phyloP scores from a whole-genome alignment of 2,329 filamentous ascomycete genomes.

The Sphaerulina musiva region DNA sequence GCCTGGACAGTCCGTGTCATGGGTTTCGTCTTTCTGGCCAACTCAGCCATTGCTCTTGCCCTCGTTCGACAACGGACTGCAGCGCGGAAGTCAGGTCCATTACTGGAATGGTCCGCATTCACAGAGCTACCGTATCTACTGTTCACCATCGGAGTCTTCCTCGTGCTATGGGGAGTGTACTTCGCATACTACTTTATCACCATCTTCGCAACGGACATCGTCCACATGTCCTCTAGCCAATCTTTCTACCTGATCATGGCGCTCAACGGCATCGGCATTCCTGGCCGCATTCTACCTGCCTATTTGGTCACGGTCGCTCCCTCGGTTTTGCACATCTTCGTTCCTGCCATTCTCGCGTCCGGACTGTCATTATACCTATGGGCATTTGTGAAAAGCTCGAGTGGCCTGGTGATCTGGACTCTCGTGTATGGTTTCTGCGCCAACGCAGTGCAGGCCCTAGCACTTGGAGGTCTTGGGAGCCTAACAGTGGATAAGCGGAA shows the following conservation, averaged over 20 bases:
- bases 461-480: background rate
- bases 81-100: slow-evolving; percentile 29
- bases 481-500: background rate
- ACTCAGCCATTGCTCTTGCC: slow-evolving; percentile 35
- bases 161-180: slow-evolving; percentile 33
- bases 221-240: background rate
- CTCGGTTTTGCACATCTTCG: slow-evolving; percentile 39
- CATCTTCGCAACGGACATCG: slow-evolving; percentile 38
- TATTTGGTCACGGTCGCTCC: slow-evolving; percentile 38
- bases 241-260: slow-evolving; percentile 49
- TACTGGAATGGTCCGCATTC: slow-evolving; percentile 26
- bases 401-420: slow-evolving; percentile 35
- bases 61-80: slow-evolving; percentile 32
- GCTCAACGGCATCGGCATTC: slow-evolving; percentile 51
- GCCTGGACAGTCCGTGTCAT: slow-evolving; percentile 48
- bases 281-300: slow-evolving; percentile 44
- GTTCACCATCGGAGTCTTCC: slow-evolving; percentile 36
- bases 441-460: slow-evolving; percentile 21
- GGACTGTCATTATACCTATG: slow-evolving; percentile 30
- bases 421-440: slow-evolving; percentile 42
- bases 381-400: slow-evolving; percentile 29
- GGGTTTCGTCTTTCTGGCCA: slow-evolving; percentile 40
- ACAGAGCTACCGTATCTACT: slow-evolving; percentile 37
- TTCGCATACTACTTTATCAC: slow-evolving; percentile 52
- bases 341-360: slow-evolving; percentile 36